phyloP scores from a whole-genome alignment of 805 yeast genomes.

The Ogataea dorogensis region DNA sequence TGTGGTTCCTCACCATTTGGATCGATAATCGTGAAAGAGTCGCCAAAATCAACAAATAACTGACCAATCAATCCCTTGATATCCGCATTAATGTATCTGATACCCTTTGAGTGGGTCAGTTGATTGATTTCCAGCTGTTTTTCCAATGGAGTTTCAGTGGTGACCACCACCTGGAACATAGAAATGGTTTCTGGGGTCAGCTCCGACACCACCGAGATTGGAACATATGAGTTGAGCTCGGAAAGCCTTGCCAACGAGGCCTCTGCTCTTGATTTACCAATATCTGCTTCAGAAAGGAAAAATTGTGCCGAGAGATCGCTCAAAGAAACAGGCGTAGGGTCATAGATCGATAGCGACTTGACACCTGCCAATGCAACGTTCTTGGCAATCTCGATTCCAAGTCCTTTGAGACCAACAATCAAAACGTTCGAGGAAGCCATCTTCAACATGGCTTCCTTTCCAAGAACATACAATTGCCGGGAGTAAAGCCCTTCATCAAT shows the following conservation, averaged over 20 bases:
- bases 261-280: constrained; percentile 76
- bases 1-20: constrained; percentile 91
- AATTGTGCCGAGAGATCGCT: constrained; percentile 87
- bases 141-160: constrained; percentile 72
- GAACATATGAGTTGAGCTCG: constrained; percentile 89
- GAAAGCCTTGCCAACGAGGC: constrained; percentile 67
- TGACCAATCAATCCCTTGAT: constrained; percentile 86
- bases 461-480: constrained; percentile 93
- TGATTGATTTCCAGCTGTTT: constrained; percentile 73
- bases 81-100: constrained; percentile 80
- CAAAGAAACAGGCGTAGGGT: constrained; percentile 65
- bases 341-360: constrained; percentile 82
- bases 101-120: constrained; percentile 67
- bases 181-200: constrained; percentile 53
- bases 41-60: constrained; percentile 89
- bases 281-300: constrained; percentile 66
- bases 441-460: constrained; percentile 97
- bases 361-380: constrained; percentile 97
- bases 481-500: constrained; percentile 96
- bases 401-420: constrained; percentile 84
- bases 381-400: constrained; percentile 95
- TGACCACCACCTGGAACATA: constrained; percentile 76
- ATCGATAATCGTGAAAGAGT: constrained; percentile 74
- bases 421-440: constrained; percentile 95
- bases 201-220: constrained; percentile 63